Evolutionary conservation across 208 protist species (phyloP).

Genomic region (Acanthamoeba sp.): DNA sequence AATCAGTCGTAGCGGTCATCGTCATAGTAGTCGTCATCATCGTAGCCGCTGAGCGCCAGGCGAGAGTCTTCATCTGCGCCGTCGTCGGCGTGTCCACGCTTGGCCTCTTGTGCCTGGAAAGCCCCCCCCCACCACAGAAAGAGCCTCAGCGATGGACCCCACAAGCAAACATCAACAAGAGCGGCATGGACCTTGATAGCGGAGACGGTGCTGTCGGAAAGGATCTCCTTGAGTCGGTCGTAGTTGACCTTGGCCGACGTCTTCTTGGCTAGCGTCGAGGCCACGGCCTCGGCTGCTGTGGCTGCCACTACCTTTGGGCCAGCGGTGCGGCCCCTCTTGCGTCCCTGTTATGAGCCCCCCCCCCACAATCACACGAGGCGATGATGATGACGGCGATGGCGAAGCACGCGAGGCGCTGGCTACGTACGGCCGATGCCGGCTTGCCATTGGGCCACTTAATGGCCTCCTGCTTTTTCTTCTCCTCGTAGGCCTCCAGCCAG

Average conservation of each 20-base stretch:
- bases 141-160: not conserved
- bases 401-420: not conserved
- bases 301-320: slow-evolving; percentile 37
- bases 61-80: slow-evolving; percentile 28
- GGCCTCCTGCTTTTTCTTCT: slow-evolving; percentile 71
- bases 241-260: slow-evolving; percentile 80
- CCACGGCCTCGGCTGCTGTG: slow-evolving; percentile 71
- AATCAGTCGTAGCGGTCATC: not conserved
- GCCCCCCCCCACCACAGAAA: not conserved
- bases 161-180: not conserved
- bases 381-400: too few relatives aligned
- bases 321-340: not conserved
- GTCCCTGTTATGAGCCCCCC: not conserved
- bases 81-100: not conserved
- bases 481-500: slow-evolving; percentile 60
- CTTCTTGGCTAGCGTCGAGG: slow-evolving; percentile 60
- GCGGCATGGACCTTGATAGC: slow-evolving; percentile 1
- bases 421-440: slow-evolving; percentile 18
- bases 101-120: slow-evolving; percentile 17
- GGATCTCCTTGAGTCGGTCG: slow-evolving; percentile 73
- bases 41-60: slow-evolving; percentile 52
- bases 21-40: slow-evolving; percentile 57
- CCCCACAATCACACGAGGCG: too few relatives aligned
- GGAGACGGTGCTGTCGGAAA: slow-evolving; percentile 15
- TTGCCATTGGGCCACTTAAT: slow-evolving; percentile 67